Base-by-base conservation (phyloP, 441 rosid genomes). In the Pelargonium australe region DNA sequence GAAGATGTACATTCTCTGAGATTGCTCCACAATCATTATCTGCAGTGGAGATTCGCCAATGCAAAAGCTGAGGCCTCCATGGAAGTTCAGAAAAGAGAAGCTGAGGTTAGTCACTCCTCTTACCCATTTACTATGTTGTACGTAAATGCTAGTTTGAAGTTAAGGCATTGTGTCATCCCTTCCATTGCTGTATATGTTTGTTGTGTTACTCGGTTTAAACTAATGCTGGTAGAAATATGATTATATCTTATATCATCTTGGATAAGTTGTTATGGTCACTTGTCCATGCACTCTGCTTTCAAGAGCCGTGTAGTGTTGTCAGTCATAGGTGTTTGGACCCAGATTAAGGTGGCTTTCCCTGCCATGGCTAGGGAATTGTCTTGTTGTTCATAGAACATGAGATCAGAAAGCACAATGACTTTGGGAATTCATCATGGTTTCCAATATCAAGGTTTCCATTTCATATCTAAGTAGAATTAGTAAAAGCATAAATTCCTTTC, bases 11-110 rank as follows among this genome's bases (percentile, higher is more conserved):
- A 89, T 57, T 76, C 82, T 57, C 78, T 91, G 41, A 84, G 73
- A 70, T 63, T 89, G 85, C 79, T 89, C 57, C 86, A 88, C 68
- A 89, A 86, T 77, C 87, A 81, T 60, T 76, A 84, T 72, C 78
- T 92, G 69, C 95, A 86, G 73, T 92, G 96, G 97, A 82, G 92
- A 78, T 88, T 72, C 43, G 89, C 85, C 25, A 92, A 86, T 68
- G 92, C 91, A 5, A 88, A 88, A 74, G 85, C 90, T 17, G 84
- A 76, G 69, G 74, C 75, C 49, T 80, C 85, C 4, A 64, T 73
- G 51, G 79, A 77, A 53, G 68, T 85, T 78, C 96, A 88, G 73
- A 85, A 69, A 75, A 55, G 75, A 76, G 86, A 84, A 79, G 80
- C 87, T 11, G 85, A 88, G 90, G 96, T 88, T 41, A 58, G 81